Percentiles rank a stretch among this genome's conserved stretches.
phyloP scores from a whole-genome alignment of 176 grass and related monocot genomes.

The Oryza meridionalis region DNA sequence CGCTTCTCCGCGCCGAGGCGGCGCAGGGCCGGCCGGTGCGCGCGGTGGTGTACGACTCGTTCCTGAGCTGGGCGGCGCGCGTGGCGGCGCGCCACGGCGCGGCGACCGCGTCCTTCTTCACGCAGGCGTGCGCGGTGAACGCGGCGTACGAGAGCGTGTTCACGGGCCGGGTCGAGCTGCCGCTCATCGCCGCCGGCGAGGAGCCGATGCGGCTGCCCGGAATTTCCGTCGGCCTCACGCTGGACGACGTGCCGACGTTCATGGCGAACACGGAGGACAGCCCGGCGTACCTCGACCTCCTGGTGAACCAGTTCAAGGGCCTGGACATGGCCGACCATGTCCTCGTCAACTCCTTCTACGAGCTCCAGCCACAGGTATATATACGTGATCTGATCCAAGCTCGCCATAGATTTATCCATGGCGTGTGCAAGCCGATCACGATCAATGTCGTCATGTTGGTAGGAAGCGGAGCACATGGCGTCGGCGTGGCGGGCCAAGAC shows the following conservation, averaged over 20 bases:
- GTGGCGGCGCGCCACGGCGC: conserved; percentile 40
- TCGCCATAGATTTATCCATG: no score
- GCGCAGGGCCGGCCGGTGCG: conserved; percentile 39
- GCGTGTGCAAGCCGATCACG: no score
- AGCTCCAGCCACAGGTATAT: conserved; percentile 47
- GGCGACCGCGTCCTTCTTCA: conserved; percentile 54
- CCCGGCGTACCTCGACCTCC: conserved; percentile 14
- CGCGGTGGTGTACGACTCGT: conserved; percentile 64
- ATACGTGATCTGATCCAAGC: no score
- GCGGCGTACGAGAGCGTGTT: conserved; percentile 48
- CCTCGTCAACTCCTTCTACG: conserved; percentile 68
- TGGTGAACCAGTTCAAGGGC: conserved; percentile 56
- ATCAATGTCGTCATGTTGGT: no score
- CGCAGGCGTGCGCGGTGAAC: conserved; percentile 68
- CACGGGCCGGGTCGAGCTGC: conserved; percentile 28
- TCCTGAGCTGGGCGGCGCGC: conserved; percentile 58
- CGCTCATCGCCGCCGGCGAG: conserved; percentile 9
- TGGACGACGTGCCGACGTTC: conserved; percentile 57
- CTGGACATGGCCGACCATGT: conserved; percentile 58
- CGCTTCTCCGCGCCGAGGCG: conserved; percentile 55
- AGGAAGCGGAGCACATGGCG: conserved; percentile 45
- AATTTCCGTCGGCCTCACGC: background rate
- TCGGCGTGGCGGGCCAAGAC: conserved; percentile 32
- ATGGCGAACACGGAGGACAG: background rate
- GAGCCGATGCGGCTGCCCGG: conserved; percentile 36